Evolutionary conservation across 805 yeast species (phyloP), one percentile per base, ranked within the genome.

Genomic region (Cyberlindnera suaveolens): DNA sequence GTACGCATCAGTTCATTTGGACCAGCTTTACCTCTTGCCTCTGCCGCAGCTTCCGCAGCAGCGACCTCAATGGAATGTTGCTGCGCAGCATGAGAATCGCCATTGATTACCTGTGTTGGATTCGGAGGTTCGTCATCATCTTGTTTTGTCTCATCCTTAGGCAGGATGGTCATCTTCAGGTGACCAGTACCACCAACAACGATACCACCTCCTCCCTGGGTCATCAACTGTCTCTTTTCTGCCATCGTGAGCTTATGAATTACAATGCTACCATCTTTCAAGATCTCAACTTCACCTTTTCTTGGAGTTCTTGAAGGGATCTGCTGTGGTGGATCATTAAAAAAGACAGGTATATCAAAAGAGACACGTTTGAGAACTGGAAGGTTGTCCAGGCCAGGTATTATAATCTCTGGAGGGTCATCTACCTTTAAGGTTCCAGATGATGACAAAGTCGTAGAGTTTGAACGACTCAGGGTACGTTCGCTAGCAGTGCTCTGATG

Each of bases 261-360:
- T 7, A 72, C 68, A 14, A 78, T 68, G 1, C 69, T 62, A 0
- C 85, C 86, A 52, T 70, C 72, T n/a, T 73, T 63, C 40, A 72
- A 54, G 1, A 79, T 67, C 51, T 78, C 85, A 13, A 83, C 95
- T 60, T 88, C 91, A 34, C 97, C 97, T 51, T 76, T 73, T 52
- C 85, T 71, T 14, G 97, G 96, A 40, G 71, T 75, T 56, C 95
- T 68, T 2, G 95, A 84, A 3, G 97, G 97, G 45, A 90, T 85
- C 58, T 89, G 96, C 56, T 90, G 97, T 1, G 96, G 96, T 1
- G 97, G 97, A 60, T 90, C 96, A 48, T 75, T 74, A 31, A 74
- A 76, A 55, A 87, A 80, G 14, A 86, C 82, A 31, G 84, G 84
- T 5, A 84, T 70, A 3, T 89, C 87, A 65, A 90, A 90, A 0